Evolutionary conservation across 768 basidiomycete genomes (phyloP).

Genomic region (Strobilomyces echinocephalus): DNA sequence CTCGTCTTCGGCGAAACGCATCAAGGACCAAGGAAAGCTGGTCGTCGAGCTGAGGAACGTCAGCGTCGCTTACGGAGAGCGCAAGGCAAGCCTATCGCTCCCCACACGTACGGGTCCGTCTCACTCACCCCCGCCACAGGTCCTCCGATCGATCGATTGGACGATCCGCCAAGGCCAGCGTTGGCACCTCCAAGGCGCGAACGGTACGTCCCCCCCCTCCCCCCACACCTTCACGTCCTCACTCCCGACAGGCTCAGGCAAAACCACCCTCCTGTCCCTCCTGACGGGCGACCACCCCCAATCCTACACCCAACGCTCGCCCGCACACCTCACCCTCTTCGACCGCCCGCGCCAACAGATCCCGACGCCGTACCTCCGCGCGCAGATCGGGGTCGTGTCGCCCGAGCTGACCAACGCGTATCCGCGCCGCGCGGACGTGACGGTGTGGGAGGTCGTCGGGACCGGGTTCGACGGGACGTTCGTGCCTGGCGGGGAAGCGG

Average conservation of each 20-base stretch:
- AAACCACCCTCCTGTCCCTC: constrained; percentile 87
- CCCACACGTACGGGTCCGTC: not conserved
- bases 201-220: constrained; percentile 47
- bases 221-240: too few relatives aligned
- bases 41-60: constrained; percentile 64
- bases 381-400: constrained; percentile 72
- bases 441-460: constrained; percentile 74
- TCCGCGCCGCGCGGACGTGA: constrained; percentile 64
- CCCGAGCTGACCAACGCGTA: constrained; percentile 93
- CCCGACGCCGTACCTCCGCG: constrained; percentile 63
- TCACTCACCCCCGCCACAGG: constrained; percentile 37
- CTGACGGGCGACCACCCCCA: constrained; percentile 94
- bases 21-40: constrained; percentile 26
- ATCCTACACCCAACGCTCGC: constrained; percentile 67
- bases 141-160: constrained; percentile 79
- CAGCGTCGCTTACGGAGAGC: constrained; percentile 63
- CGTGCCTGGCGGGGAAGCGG: constrained; percentile 41
- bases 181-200: constrained; percentile 88
- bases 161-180: constrained; percentile 73
- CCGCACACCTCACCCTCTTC: constrained; percentile 52
- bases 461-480: constrained; percentile 91
- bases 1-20: not conserved
- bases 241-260: constrained; percentile 68
- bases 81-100: constrained; percentile 42
- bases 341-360: constrained; percentile 55